Percentiles rank a stretch among this genome's conserved stretches.
These are phyloP conservation scores for Sodiomyces alkalinus DNA, from an alignment of 2,329 filamentous ascomycete species.

Conservation along the genomic window DNA sequence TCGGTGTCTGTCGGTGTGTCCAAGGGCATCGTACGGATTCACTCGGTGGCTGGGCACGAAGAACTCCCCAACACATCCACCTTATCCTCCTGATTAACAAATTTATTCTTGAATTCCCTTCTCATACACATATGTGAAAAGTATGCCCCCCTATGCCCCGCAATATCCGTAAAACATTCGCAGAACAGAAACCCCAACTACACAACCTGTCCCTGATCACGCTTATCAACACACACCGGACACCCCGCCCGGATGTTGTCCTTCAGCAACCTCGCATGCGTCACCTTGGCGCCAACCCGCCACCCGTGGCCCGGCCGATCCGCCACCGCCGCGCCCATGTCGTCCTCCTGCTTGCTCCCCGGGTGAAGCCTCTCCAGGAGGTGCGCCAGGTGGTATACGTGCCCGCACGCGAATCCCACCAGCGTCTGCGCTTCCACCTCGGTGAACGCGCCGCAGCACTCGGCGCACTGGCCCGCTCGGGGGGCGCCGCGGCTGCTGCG, in stretches of 20 bases:
- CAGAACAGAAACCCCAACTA: too few species aligned
- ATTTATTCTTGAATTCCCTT: too few species aligned
- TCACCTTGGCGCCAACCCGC: slow-evolving; percentile 75
- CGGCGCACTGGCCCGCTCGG: slow-evolving; percentile 41
- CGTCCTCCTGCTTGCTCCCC: slow-evolving; percentile 29
- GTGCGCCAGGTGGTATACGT: slow-evolving; percentile 66
- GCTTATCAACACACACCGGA: slow-evolving; percentile 43
- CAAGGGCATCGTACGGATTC: too few species aligned
- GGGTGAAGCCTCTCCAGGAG: slow-evolving; percentile 40
- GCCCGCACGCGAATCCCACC: slow-evolving; percentile 68
- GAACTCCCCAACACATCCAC: too few species aligned
- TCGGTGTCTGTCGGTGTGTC: too few species aligned
- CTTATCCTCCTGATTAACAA: too few species aligned
- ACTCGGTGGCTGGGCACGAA: too few species aligned
- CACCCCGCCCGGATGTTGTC: slow-evolving; percentile 54
- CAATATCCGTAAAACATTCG: too few species aligned
- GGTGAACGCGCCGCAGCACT: slow-evolving; percentile 39
- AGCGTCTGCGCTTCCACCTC: slow-evolving; percentile 55
- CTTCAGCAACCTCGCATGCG: slow-evolving; percentile 62
- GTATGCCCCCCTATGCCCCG: too few species aligned
- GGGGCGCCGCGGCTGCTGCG: slow-evolving; percentile 18
- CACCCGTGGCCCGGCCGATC: slow-evolving; percentile 30
- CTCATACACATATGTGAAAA: too few species aligned
- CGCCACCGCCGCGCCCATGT: slow-evolving; percentile 26
- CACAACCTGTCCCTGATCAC: too few species aligned